phyloP scores from a whole-genome alignment of 768 basidiomycete species.

The Russula lepida region DNA sequence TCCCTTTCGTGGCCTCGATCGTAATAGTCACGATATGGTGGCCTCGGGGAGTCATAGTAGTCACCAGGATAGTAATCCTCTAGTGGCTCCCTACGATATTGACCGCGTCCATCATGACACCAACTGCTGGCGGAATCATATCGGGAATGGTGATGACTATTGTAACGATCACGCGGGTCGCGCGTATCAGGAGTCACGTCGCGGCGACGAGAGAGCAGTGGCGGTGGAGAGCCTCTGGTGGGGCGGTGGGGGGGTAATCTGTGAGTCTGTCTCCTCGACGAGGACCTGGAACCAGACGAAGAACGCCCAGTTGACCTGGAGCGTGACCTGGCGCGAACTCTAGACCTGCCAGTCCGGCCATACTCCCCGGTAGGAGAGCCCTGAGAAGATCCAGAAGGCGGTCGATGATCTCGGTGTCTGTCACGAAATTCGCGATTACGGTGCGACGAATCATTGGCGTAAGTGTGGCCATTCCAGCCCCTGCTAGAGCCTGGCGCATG shows the following conservation, averaged over 20 bases:
- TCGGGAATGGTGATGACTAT: background rate
- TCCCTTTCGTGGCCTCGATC: slow-evolving; percentile 17
- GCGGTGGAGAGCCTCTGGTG: slow-evolving; percentile 7
- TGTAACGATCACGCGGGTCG: slow-evolving; percentile 1
- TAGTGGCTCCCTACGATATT: slow-evolving; percentile 8
- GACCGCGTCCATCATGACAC: slow-evolving; percentile 11
- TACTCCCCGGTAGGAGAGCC: slow-evolving; percentile 7
- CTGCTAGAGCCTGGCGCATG: background rate
- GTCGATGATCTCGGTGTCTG: slow-evolving; percentile 8
- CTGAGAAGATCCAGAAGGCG: slow-evolving; percentile 9
- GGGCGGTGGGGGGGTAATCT: slow-evolving; percentile 16
- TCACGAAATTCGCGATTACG: slow-evolving; percentile 9
- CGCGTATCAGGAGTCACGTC: slow-evolving; percentile 12
- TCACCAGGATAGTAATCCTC: slow-evolving; percentile 6
- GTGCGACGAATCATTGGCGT: background rate
- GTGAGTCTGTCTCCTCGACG: slow-evolving; percentile 16
- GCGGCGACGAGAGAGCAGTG: slow-evolving; percentile 9
- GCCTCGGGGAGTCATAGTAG: slow-evolving; percentile 11
- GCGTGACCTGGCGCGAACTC: slow-evolving; percentile 5
- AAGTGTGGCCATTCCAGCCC: slow-evolving; percentile 6
- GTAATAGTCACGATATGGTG: slow-evolving; percentile 4
- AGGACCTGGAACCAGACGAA: slow-evolving; percentile 17
- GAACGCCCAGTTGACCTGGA: slow-evolving; percentile 12
- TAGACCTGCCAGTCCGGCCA: slow-evolving; percentile 3
- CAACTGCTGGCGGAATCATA: slow-evolving; percentile 12